A percentile compares a stretch with the other conserved stretches of the same genome.
phyloP scores from a whole-genome alignment of 1,139 yeast species.

The Hyphopichia buzzinii region DNA sequence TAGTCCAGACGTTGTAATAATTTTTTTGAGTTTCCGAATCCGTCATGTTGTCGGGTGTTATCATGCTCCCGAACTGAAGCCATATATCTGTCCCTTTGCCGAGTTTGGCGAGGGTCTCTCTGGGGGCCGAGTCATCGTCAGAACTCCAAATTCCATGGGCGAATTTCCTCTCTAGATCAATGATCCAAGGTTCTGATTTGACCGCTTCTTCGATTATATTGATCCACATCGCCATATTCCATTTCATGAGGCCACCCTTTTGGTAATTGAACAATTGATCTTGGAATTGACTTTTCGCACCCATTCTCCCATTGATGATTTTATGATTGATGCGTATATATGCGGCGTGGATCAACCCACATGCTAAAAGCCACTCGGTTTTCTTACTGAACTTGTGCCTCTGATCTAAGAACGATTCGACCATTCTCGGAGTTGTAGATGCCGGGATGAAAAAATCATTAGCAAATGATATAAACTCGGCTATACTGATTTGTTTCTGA shows the following conservation, averaged over 20 bases:
- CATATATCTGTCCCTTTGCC: conserved; percentile 34
- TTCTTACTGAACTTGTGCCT: conserved; percentile 49
- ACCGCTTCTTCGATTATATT: conserved; percentile 52
- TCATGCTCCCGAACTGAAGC: conserved; percentile 36
- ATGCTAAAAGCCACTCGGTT: conserved; percentile 66
- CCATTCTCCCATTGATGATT: conserved; percentile 42
- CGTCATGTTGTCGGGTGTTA: conserved; percentile 29
- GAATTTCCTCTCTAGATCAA: conserved; percentile 40
- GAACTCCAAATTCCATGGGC: conserved; percentile 25
- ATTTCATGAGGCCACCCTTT: conserved; percentile 48
- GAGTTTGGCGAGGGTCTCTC: conserved; percentile 28
- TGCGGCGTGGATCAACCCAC: conserved; percentile 63
- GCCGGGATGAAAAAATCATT: conserved; percentile 63
- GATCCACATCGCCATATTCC: conserved; percentile 51
- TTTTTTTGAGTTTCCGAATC: conserved; percentile 25
- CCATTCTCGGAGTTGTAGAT: conserved; percentile 46
- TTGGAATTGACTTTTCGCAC: conserved; percentile 47
- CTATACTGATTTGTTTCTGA: conserved; percentile 29
- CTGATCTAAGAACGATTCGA: conserved; percentile 51
- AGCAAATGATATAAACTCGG: conserved; percentile 57
- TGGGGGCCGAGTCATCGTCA: conserved; percentile 15
- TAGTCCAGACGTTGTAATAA: conserved; percentile 36
- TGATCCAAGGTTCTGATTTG: conserved; percentile 54
- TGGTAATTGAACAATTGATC: conserved; percentile 53
- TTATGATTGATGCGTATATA: conserved; percentile 53